Base-by-base conservation (phyloP, 768 basidiomycete species). In the Crucibulum laeve region DNA sequence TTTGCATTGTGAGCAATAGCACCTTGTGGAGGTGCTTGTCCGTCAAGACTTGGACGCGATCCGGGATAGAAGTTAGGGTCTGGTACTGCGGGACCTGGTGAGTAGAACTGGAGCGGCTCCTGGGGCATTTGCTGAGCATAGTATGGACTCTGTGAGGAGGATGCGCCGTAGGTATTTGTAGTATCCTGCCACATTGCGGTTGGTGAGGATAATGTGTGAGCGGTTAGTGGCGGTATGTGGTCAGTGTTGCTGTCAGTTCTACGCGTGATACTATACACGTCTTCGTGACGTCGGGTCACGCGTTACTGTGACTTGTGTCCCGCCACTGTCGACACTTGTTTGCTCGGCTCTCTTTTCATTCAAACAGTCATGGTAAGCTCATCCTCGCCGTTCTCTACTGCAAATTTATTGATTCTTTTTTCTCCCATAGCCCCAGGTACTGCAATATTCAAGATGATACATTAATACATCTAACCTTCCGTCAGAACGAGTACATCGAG, bases 401-500 rank as follows among this genome's bases (percentile, higher is more conserved):
- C 26, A 41, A 25, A 24, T 19, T 38, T 33, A 35, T 48, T 53
- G 25, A 52, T 41, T 50, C 52, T 26, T 32, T 28, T 45, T 55
- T 34, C 41, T 22, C 30, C 25, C 23, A 49, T 53, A 87, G 84
- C 84, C 84, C 58, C 84, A 87, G 79, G 84, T 85, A 70, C 43
- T 22, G 23, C 17, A 6, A 17, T 25, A n/a, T n/a, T n/a, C n/a
- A n/a, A n/a, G n/a, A n/a, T n/a, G n/a, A n/a, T n/a, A n/a, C n/a
- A n/a, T n/a, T n/a, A n/a, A n/a, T n/a, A n/a, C n/a, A n/a, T n/a
- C n/a, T n/a, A n/a, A n/a, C n/a, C n/a, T n/a, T n/a, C 23, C 28
- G 25, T 8, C 44, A 99, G 91, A 98, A 98, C 76, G 94, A 97
- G 64, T 97, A 98, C 65, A 98, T 99, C 66, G 95, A 98, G 65